Conservation (phyloP, 2,329 filamentous ascomycete species). For the Pseudogymnoascus sp. region DNA sequence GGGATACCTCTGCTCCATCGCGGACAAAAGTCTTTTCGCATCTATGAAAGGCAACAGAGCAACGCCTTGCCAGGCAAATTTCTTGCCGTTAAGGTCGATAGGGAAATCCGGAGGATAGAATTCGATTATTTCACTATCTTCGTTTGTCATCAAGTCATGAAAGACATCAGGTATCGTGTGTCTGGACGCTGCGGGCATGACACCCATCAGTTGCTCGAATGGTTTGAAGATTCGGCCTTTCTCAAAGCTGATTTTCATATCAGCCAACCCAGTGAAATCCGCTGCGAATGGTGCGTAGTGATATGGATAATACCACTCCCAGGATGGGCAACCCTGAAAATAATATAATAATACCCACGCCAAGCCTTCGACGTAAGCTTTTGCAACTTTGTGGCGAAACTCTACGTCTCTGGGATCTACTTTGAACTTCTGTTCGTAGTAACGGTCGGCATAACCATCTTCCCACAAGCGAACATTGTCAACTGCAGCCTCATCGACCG, state of each 20-base stretch:
- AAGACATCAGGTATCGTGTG: conserved; percentile 85
- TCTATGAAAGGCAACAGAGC: conserved; percentile 94
- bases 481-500: conserved; percentile 54
- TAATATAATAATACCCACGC: conserved; percentile 96
- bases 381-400: conserved; percentile 82
- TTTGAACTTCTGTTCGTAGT: conserved; percentile 95
- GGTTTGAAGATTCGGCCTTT: conserved; percentile 81
- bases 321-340: conserved; percentile 94
- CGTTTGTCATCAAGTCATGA: conserved; percentile 80
- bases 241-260: conserved; percentile 73
- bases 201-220: conserved; percentile 97
- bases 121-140: conserved; percentile 87
- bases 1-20: conserved; percentile 77
- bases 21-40: conserved; percentile 72
- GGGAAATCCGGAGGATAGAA: conserved; percentile 95
- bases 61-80: conserved; percentile 96
- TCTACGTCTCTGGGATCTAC: conserved; percentile 72
- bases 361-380: conserved; percentile 88
- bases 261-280: conserved; percentile 77
- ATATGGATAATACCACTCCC: conserved; percentile 99
- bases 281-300: conserved; percentile 97
- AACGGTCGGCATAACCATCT: conserved; percentile 86
- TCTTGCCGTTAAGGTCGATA: conserved; percentile 93
- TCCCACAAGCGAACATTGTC: conserved; percentile 93
- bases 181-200: conserved; percentile 85